Conservation (phyloP, 2,329 filamentous ascomycete species). For the Geosmithia flava region DNA sequence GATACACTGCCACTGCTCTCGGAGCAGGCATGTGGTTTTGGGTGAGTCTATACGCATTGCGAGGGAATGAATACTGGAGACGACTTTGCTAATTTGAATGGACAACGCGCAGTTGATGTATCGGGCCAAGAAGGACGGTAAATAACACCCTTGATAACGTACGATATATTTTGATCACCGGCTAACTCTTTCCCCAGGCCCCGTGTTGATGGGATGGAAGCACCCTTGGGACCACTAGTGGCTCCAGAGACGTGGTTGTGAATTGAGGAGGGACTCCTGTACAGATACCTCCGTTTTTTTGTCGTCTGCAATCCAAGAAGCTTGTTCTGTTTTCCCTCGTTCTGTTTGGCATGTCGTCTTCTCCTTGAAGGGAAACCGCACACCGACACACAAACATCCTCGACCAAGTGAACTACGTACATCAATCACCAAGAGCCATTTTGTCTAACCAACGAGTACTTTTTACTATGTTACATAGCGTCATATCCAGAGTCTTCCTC, state of each 20-base stretch:
- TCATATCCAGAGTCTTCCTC: not conserved
- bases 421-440: not conserved
- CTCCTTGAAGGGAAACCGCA: too few relatives aligned
- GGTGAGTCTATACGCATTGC: conserved; percentile 41
- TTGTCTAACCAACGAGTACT: not conserved
- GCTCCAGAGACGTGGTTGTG: not conserved
- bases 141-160: conserved; percentile 4
- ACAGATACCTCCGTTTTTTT: not conserved
- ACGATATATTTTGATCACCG: not conserved
- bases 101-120: conserved; percentile 64
- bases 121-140: conserved; percentile 89
- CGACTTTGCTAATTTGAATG: not conserved
- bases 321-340: not conserved
- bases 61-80: not conserved
- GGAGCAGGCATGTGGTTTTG: conserved; percentile 99
- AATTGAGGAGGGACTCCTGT: not conserved
- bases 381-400: too few relatives aligned
- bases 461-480: not conserved
- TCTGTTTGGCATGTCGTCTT: not conserved
- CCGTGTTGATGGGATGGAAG: conserved; percentile 81
- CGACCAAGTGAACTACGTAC: too few relatives aligned
- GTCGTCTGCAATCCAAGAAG: not conserved
- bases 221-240: conserved; percentile 90
- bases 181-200: conserved; percentile 25
- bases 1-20: conserved; percentile 73